These are phyloP conservation scores for Phialophora expanda DNA, from an alignment of 2,329 filamentous ascomycete species.

Conservation along the genomic window DNA sequence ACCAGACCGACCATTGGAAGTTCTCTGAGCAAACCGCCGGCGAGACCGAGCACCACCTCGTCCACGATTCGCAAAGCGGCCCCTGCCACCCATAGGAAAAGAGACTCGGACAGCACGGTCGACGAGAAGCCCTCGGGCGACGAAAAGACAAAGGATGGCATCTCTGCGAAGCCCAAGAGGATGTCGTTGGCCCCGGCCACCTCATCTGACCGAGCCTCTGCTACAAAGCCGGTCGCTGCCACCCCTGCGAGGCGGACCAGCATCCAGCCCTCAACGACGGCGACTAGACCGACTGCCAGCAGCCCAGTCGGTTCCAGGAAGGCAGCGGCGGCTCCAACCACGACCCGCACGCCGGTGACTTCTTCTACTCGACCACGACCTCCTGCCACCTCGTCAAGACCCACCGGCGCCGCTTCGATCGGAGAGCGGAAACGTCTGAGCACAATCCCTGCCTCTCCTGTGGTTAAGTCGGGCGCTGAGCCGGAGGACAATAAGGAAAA, in stretches of 20 bases:
- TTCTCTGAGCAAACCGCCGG: conserved; percentile 53
- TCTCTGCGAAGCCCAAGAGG: conserved; percentile 51
- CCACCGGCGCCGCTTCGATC: conserved; percentile 34
- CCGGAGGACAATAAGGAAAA: conserved; percentile 41
- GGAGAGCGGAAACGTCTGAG: conserved; percentile 48
- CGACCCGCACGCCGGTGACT: conserved; percentile 39
- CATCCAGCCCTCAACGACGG: conserved; percentile 17
- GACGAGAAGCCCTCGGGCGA: conserved; percentile 47
- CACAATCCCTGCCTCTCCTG: conserved; percentile 42
- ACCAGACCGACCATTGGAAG: conserved; percentile 44
- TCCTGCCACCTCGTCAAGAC: conserved; percentile 37
- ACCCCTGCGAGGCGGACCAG: conserved; percentile 32
- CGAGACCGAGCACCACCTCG: conserved; percentile 45
- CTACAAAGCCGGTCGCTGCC: conserved; percentile 26
- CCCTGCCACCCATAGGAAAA: conserved; percentile 47
- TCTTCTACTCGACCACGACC: conserved; percentile 42
- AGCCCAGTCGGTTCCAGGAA: conserved; percentile 45
- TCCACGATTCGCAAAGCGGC: conserved; percentile 45
- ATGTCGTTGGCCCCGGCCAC: conserved; percentile 51
- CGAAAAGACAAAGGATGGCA: conserved; percentile 48
- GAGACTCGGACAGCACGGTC: conserved; percentile 49
- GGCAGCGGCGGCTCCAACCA: conserved; percentile 40
- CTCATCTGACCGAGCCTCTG: conserved; percentile 37
- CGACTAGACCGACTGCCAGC: conserved; percentile 45
- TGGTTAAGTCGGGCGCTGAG: conserved; percentile 42